These are phyloP conservation scores for Naganishia vaughanmartiniae DNA, from an alignment of 768 basidiomycete species.

Conservation along the genomic window DNA sequence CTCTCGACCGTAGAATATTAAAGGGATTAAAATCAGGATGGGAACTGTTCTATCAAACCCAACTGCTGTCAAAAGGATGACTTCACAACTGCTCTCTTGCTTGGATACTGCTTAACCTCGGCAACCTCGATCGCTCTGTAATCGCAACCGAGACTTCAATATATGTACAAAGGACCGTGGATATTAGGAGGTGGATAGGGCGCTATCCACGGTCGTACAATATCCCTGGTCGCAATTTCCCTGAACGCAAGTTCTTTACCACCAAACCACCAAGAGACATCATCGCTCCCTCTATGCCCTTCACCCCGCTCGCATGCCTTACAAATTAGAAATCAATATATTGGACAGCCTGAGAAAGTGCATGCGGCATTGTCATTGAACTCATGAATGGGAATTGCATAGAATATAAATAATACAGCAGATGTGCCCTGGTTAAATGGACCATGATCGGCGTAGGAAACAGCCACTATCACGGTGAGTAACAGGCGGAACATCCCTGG, in stretches of 20 bases:
- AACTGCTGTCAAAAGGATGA: background rate
- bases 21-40: background rate
- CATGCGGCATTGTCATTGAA: background rate
- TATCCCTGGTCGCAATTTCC: no score
- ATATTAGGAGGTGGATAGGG: no score
- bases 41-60: background rate
- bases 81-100: background rate
- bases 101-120: background rate
- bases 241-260: no score
- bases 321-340: background rate
- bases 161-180: no score
- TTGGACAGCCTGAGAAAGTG: background rate
- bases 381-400: background rate
- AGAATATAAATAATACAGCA: background rate
- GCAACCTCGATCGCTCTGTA: background rate
- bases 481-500: slow-evolving; percentile 47
- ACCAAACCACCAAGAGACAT: no score
- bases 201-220: no score
- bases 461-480: slow-evolving; percentile 49
- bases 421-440: slow-evolving; percentile 46
- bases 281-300: no score
- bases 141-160: background rate
- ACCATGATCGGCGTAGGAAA: slow-evolving; percentile 39
- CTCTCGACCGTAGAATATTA: background rate
- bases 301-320: no score